A percentile compares a stretch with the other conserved stretches of the same genome.
phyloP scores from a whole-genome alignment of 2,329 filamentous ascomycete species.

The Fusarium falciforme region DNA sequence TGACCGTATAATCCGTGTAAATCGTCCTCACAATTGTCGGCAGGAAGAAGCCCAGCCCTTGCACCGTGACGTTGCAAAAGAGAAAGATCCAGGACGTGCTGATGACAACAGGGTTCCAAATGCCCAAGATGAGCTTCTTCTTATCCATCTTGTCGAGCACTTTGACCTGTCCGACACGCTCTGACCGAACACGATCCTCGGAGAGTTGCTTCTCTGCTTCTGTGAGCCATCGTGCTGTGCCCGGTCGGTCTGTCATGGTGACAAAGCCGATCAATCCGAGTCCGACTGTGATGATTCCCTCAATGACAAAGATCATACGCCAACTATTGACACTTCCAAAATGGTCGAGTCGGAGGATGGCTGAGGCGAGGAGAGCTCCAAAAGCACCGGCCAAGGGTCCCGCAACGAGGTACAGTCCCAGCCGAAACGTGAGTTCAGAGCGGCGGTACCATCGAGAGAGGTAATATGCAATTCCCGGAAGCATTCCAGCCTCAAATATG shows the following conservation, averaged over 20 bases:
- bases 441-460: conserved; percentile 71
- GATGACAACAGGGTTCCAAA: conserved; percentile 67
- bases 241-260: conserved; percentile 73
- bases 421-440: conserved; percentile 69
- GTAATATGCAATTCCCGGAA: conserved; percentile 75
- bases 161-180: conserved; percentile 67
- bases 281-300: conserved; percentile 55
- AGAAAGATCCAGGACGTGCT: conserved; percentile 67
- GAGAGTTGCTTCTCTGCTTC: conserved; percentile 72
- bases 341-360: conserved; percentile 66
- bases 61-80: conserved; percentile 73
- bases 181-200: conserved; percentile 67
- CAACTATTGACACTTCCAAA: conserved; percentile 68
- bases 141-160: conserved; percentile 69
- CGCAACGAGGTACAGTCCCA: conserved; percentile 72
- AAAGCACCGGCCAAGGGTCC: conserved; percentile 73
- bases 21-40: conserved; percentile 73
- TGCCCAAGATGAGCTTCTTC: conserved; percentile 66
- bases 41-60: conserved; percentile 72
- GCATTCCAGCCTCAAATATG: conserved; percentile 72
- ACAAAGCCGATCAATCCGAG: conserved; percentile 41
- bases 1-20: conserved; percentile 64
- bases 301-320: conserved; percentile 77
- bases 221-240: conserved; percentile 71
- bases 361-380: conserved; percentile 70